Percentiles rank a stretch among this genome's conserved stretches.
These are phyloP conservation scores for Clarireedia paspali DNA, from an alignment of 2,329 filamentous ascomycete genomes.

Conservation along the genomic window DNA sequence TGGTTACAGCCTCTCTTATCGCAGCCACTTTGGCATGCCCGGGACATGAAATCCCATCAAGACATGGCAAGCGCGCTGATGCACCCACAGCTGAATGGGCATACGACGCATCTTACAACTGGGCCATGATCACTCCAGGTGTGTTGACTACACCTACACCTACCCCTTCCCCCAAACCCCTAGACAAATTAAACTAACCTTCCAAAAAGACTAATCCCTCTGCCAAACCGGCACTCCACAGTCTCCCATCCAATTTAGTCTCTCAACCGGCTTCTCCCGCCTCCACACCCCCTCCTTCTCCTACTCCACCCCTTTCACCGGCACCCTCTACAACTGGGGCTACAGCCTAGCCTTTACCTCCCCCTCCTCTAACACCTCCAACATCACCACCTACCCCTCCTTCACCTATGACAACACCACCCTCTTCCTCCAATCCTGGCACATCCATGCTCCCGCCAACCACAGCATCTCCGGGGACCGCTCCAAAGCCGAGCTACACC, in stretches of 20 bases:
- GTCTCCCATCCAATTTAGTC: slow-evolving; percentile 38
- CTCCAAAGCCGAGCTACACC: slow-evolving; percentile 40
- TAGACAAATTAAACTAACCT: neutral
- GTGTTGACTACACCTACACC: slow-evolving; percentile 7
- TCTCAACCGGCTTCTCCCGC: slow-evolving; percentile 33
- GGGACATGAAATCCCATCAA: slow-evolving; percentile 14
- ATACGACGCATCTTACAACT: slow-evolving; percentile 34
- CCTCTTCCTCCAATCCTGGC: slow-evolving; percentile 42
- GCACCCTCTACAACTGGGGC: slow-evolving; percentile 41
- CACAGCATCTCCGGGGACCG: slow-evolving; percentile 37
- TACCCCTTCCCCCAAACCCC: neutral
- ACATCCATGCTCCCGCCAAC: slow-evolving; percentile 43
- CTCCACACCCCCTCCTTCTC: slow-evolving; percentile 36
- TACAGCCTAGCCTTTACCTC: slow-evolving; percentile 40
- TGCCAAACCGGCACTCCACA: slow-evolving; percentile 45
- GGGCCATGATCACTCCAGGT: slow-evolving; percentile 32
- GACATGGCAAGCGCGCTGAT: slow-evolving; percentile 10
- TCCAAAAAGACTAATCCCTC: slow-evolving; percentile 31
- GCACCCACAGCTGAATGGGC: slow-evolving; percentile 22
- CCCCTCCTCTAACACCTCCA: slow-evolving; percentile 22
- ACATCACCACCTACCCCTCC: slow-evolving; percentile 32
- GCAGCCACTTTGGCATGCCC: slow-evolving; percentile 18
- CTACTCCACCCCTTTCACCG: slow-evolving; percentile 31
- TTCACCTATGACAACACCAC: slow-evolving; percentile 40
- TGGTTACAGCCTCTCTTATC: slow-evolving; percentile 1